phyloP scores from a whole-genome alignment of 371 early-diverging fungal species.

The Basidiobolus meristosporus region DNA sequence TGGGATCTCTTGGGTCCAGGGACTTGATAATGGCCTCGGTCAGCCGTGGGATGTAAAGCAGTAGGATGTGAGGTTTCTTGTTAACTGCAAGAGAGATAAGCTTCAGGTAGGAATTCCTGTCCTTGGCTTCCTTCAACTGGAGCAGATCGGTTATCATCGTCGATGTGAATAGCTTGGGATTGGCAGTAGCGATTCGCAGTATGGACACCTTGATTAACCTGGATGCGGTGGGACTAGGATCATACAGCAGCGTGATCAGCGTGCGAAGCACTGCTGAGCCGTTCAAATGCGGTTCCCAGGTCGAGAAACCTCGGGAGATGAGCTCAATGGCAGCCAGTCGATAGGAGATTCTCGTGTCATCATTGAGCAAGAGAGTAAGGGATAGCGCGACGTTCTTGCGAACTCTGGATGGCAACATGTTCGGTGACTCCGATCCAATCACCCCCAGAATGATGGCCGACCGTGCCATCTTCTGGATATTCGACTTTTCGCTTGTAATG shows the following conservation, averaged over 20 bases:
- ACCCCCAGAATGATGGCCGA: constrained; percentile 56
- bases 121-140: constrained; percentile 31
- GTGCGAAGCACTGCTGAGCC: constrained; percentile 44
- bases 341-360: constrained; percentile 30
- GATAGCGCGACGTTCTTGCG: constrained; percentile 20
- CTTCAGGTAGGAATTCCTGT: constrained; percentile 32
- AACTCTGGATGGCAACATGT: not conserved
- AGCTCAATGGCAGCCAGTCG: constrained; percentile 55
- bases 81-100: constrained; percentile 50
- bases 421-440: not conserved
- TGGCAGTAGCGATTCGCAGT: constrained; percentile 45
- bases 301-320: constrained; percentile 49
- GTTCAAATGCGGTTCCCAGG: constrained; percentile 63
- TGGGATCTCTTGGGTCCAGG: constrained; percentile 62
- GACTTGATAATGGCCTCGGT: constrained; percentile 66
- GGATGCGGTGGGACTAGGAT: constrained; percentile 11
- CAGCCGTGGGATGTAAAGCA: constrained; percentile 32
- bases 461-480: constrained; percentile 41
- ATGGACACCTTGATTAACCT: constrained; percentile 40
- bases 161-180: constrained; percentile 45
- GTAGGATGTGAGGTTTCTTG: constrained; percentile 49
- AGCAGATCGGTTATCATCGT: constrained; percentile 59
- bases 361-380: constrained; percentile 25
- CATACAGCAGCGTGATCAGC: constrained; percentile 27
- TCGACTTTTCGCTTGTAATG: constrained; percentile 14